Evolutionary conservation across 2,329 filamentous ascomycete genomes (phyloP), one percentile per base, ranked within the genome.

Genomic region (Diplodia sapinea): DNA sequence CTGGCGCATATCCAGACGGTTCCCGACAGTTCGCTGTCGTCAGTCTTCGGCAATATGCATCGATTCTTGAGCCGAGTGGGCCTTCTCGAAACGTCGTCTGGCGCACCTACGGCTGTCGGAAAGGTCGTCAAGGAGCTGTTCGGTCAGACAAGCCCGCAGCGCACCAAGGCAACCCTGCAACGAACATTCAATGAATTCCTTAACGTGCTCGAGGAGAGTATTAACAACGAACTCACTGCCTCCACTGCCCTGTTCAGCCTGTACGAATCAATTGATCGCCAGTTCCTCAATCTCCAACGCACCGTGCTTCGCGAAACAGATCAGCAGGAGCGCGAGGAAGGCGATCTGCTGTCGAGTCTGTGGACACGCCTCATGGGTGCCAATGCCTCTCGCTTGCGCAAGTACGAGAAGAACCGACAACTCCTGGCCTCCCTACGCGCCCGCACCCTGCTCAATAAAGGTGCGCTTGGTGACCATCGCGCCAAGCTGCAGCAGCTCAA

Each of bases 101-200:
- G 80, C 13, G 76, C 82, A 9, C 90, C 91, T 0, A 96, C 91
- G 1, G 80, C 85, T 0, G 79, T 95, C 12, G 93, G 93, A 55
- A 80, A 83, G 43, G 72, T 94, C 17, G 84, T 92, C 52, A 92
- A 88, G 54, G 86, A 87, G 64, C 74, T 97, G 55, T 91, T 98
- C 70, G 94, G 94, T 63, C 87, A 89, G 73, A 94, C 92, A 17
- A 87, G 89, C 49, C 89, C 91, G 3, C 93, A 97, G 78, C 89
- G 90, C 74, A 94, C 93, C 50, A 90, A 89, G 65, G 85, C 87
- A 31, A 91, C 93, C 4, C 85, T 98, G 12, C 92, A 94, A 72
- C 89, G 92, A 70, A 94, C 94, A 13, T 97, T 96, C 76, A 89
- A 89, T 76, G 92, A 96, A 76, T 94, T 97, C 74, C 85, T 98